Conservation (phyloP, 2,329 filamentous ascomycete genomes). For the Esteya vermicola region DNA sequence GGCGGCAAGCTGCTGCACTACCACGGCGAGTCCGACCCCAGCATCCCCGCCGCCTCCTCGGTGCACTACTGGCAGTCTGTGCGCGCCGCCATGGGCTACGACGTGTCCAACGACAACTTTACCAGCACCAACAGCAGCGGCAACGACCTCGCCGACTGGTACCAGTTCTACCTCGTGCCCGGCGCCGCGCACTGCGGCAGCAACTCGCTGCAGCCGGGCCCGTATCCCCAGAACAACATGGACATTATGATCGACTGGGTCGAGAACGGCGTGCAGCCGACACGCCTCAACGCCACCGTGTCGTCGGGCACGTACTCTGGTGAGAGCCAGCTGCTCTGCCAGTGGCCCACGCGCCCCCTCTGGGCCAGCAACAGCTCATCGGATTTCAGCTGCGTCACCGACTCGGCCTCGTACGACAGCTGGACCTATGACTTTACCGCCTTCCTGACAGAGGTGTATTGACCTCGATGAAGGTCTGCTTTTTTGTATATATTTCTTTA, state of each 20-base stretch:
- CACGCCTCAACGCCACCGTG: constrained; percentile 20
- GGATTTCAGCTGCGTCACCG: not conserved
- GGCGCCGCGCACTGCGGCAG: constrained; percentile 35
- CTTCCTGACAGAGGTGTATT: too few species aligned
- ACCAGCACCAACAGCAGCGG: constrained; percentile 16
- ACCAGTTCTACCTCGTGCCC: constrained; percentile 23
- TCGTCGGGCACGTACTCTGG: constrained; percentile 10
- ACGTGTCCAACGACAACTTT: not conserved
- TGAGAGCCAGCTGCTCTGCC: constrained; percentile 23
- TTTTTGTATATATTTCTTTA: too few species aligned
- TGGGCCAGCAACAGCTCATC: constrained; percentile 15
- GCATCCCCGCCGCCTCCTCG: constrained; percentile 31
- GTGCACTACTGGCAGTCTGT: constrained; percentile 28
- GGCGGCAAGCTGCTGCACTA: constrained; percentile 38
- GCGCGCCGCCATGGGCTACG: constrained; percentile 25
- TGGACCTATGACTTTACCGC: constrained; percentile 1
- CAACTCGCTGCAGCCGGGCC: constrained; percentile 27
- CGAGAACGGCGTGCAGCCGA: constrained; percentile 30
- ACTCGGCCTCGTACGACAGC: not conserved
- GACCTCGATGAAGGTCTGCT: too few species aligned
- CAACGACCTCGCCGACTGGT: constrained; percentile 24
- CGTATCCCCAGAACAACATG: constrained; percentile 17
- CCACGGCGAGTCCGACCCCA: constrained; percentile 35
- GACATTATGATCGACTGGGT: constrained; percentile 28
- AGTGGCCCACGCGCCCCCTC: constrained; percentile 27